Evolutionary conservation across 2,329 filamentous ascomycete species (phyloP), one percentile per base, ranked within the genome.

Genomic region (Fusarium sp.): DNA sequence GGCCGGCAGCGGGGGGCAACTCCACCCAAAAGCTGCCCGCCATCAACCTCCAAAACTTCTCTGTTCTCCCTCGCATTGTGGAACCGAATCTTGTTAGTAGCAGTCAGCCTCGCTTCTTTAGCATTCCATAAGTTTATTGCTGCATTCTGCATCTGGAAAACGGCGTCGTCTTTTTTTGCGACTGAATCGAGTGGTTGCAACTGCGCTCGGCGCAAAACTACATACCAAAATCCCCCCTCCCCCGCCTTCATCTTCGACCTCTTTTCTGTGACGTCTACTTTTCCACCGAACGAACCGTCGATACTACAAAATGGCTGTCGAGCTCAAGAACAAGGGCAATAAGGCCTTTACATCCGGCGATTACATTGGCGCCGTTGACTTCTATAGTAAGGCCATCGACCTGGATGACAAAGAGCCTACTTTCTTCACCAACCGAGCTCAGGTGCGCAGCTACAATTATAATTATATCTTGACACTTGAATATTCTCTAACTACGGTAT

Each of bases 281-380:
- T 24, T 24, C 39, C 36, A 32, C 28, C 50, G 47, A 38, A 47
- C 45, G 55, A 53, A 46, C 49, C 73, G 45, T 64, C 63, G 62
- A 66, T 68, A 85, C 85, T 82, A 74, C 81, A 61, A 71, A 92
- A 77, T 92, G 78, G 95, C 95, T 51, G 86, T 89, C 71, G 91
- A 90, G 76, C 84, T 97, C 73, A 99, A 99, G 83, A 91, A 96
- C 79, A 87, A 96, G 80, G 96, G 96, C 77, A 99, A 99, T 81
- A 92, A 94, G 76, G 94, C 94, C 52, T 98, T 98, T 81, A 88
- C 89, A 56, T 84, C 89, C 30, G 93, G 97, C 75, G 91, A 98
- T 83, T 99, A 92, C 91, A 87, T 86, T 12, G 82, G 85, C 4
- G 96, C 96, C 9, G 86, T 97, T 67, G 89, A 94, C 3, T 88